Evolutionary conservation across 2,329 filamentous ascomycete genomes (phyloP).

Genomic region (Xylariaceae sp.): DNA sequence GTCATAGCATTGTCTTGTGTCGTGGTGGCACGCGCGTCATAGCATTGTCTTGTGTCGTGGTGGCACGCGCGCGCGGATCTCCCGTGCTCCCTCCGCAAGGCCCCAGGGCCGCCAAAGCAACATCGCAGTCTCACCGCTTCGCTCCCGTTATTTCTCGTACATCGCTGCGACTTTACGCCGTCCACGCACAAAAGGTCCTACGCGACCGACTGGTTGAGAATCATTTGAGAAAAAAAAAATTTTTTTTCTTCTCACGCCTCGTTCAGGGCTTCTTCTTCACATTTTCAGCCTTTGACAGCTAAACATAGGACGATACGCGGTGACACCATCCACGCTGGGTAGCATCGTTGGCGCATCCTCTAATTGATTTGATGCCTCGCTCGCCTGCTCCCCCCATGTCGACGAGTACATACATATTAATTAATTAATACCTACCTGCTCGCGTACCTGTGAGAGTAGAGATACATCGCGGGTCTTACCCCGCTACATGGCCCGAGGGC

Average conservation of each 20-base stretch:
- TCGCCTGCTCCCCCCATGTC: too few species aligned
- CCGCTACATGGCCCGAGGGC: too few species aligned
- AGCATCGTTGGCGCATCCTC: background rate
- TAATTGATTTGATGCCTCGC: too few species aligned
- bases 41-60: slow-evolving; percentile 2
- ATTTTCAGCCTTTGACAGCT: background rate
- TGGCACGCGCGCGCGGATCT: slow-evolving; percentile 18
- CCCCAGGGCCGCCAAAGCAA: slow-evolving; percentile 19
- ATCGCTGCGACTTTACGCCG: background rate
- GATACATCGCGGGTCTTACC: too few species aligned
- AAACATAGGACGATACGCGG: background rate
- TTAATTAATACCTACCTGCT: too few species aligned
- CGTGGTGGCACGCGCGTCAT: slow-evolving; percentile 6
- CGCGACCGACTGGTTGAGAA: background rate
- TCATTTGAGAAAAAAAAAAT: background rate
- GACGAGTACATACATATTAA: background rate
- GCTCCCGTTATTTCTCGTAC: background rate
- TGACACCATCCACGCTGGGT: background rate
- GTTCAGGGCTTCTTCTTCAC: too few species aligned
- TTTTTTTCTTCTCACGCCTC: background rate
- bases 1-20: background rate
- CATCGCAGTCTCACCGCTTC: slow-evolving; percentile 30
- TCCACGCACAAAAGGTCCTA: background rate
- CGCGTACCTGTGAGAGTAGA: too few species aligned
- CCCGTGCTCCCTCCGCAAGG: slow-evolving; percentile 5